Base-by-base conservation (phyloP, 768 basidiomycete genomes). In the Mycena kentingensis region DNA sequence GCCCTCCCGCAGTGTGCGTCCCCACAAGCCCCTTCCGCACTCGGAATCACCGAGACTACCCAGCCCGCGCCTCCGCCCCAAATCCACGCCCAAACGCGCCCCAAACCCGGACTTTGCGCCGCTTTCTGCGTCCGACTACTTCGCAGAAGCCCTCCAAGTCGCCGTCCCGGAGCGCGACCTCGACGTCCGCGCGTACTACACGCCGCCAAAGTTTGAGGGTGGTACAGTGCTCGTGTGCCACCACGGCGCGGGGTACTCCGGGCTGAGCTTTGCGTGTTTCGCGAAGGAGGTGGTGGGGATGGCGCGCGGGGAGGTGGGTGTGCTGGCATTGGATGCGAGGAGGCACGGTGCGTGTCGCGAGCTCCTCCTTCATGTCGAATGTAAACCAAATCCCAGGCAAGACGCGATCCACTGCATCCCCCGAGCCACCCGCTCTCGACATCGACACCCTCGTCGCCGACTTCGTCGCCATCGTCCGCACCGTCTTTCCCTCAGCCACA, bases 201-300 rank as follows among this genome's bases (percentile, higher is more conserved):
- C 91, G 0, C 80, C 88, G 1, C 83, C 93, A 2, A 76, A 76
- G 42, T 67, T 71, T 26, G 58, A 71, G 18, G 73, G 76, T 46
- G 79, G 76, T 29, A 85, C 88, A 0, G 83, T 96, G 3, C 81
- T 98, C 66, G 79, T 98, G 5, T 95, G 91, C 70, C 94, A 97
- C 63, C 96, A 99, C 61, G 97, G 97, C 1, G 96, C 93, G 0
- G 97, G 97, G 13, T 93, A 93, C 65, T 87, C 88, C 0, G 97
- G 84, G 0, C 74, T 98, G 55, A 90, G 83, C 58, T 99, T 96
- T 67, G 94, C 97, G 2, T 87, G 84, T 62, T 77, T 97, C 51
- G 93, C 95, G n/a, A 87, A 86, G 68, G 87, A 90, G 69, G 72
- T 98, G 1, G 67, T 66, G 11, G 79, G 72, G 36, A 57, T 77